Base-by-base conservation (phyloP, 805 yeast species). In the Candida anglica region DNA sequence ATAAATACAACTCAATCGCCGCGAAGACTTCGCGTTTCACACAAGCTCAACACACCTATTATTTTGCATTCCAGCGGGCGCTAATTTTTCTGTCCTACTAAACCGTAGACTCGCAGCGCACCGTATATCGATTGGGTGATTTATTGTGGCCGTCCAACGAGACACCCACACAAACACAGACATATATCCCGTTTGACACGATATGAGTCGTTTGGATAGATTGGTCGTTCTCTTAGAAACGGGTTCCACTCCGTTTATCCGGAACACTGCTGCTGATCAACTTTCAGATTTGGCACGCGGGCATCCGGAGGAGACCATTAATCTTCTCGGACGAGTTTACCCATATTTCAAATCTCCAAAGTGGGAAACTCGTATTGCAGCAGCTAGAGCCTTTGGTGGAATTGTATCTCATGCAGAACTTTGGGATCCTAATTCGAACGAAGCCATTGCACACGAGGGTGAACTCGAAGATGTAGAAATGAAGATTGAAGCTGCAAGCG, bases 261-360 rank as follows among this genome's bases (percentile, higher is more conserved):
- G 98, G 44, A 87, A 86, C 52, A 86, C 96, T 7, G 99, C 98
- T 1, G 98, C 98, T 2, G 96, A 91, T 51, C 99, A 93, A 61
- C 69, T 93, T 44, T 86, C 96, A 4, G 98, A 91, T 46, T 71
- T 94, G 24, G 97, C 96, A 18, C 84, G 84, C 56, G 83, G 84
- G 27, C 98, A 93, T 51, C 96, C 98, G 0, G 98, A 91, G 51
- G 98, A 93, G 49, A 77, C 86, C 15, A 69, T 87, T 34, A 82
- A 82, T 38, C 63, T 93, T 27, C 63, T 93, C 21, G 86, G 95
- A 11, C 71, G 98, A 39, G 95, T 93, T 1, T 86, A 88, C 48
- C 98, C 99, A 0, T 93, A 79, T 54, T 68, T 93, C 38, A 75
- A 79, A 49, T 78, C 87, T 17, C 73, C 69, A 38, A 87, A 81